Base-by-base conservation (phyloP, 2,329 filamentous ascomycete genomes). In the Blumeria hordei region DNA sequence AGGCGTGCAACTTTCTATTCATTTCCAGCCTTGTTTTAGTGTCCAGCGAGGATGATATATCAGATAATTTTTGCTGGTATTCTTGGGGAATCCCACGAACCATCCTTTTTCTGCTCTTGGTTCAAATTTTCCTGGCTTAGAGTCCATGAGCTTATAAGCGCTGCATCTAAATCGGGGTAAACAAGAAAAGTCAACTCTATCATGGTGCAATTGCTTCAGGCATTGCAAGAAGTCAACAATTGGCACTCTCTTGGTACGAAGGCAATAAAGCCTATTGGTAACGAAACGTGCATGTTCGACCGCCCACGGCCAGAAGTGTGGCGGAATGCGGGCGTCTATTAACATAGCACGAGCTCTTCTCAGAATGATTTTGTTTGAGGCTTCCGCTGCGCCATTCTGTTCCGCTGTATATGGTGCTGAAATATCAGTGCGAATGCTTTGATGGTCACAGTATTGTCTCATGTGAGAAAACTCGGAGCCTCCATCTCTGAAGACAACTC, bases 1-100 rank as follows among this genome's bases (percentile, higher is more conserved):
- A 35, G 49, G 44, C 14, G 33, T 36, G 12, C 32, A 16, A 6
- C 28, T 52, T 21, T 52, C 32, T n/a, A 10, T 35, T 28, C 12
- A 52, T 36, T 52, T 52, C 49, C 45, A 52, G 32, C 49, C 49
- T 36, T 52, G 33, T 14, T 36, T 36, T 2, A 28, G 28, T 37
- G 49, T 52, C 49, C 49, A 52, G 28, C 35, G 49, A 8, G 49
- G 49, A 37, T 52, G 49, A 16, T 52, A 52, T 16, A 36, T 52
- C 18, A 52, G 36, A 16, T 35, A 52, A 9, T 52, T 52, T 21
- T 52, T 52, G 49, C 4, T 37, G 18, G 32, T 52, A 36, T 52
- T 52, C 9, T 52, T 37, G 35, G 32, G 49, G 33, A 52, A 52
- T 52, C 33, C 49, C n/a, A 52, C 16, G 11, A 52, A 52, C 33